These are phyloP conservation scores for Psidium guajava DNA, from an alignment of 345 rosid species.

Conservation along the genomic window DNA sequence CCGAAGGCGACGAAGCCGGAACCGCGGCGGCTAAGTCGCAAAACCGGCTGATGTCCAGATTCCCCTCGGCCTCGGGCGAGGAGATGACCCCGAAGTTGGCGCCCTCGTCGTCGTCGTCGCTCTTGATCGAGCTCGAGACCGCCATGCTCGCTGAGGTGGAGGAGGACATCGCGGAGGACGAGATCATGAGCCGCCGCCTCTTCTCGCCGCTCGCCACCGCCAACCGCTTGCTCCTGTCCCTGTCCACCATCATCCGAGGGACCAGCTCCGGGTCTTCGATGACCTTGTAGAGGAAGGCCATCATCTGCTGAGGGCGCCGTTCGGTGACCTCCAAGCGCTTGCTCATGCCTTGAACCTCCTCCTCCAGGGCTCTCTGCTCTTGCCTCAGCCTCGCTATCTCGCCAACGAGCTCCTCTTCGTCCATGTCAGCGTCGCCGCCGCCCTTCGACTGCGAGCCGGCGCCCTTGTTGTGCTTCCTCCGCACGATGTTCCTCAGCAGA, in stretches of 20 bases:
- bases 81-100: constrained; percentile 24
- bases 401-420: constrained; percentile 49
- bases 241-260: constrained; percentile 54
- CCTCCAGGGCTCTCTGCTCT: constrained; percentile 53
- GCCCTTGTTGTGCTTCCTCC: constrained; percentile 61
- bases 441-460: not conserved
- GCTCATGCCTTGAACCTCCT: constrained; percentile 58
- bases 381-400: constrained; percentile 72
- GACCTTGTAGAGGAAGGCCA: constrained; percentile 69
- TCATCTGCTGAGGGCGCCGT: constrained; percentile 86
- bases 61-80: constrained; percentile 24
- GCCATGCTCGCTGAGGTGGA: constrained; percentile 28
- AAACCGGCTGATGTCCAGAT: constrained; percentile 4
- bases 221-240: constrained; percentile 18
- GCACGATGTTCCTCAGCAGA: constrained; percentile 52
- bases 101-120: constrained; percentile 42
- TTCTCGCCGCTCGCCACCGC: constrained; percentile 18
- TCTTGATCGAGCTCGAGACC: constrained; percentile 33
- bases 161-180: constrained; percentile 8
- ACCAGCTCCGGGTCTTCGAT: constrained; percentile 76
- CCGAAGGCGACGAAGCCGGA: not conserved
- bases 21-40: not conserved
- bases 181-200: constrained; percentile 32
- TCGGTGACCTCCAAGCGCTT: constrained; percentile 69
- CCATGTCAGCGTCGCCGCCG: constrained; percentile 17